Base-by-base conservation (phyloP, 2,329 filamentous ascomycete species). In the Cladophialophora yegresii region DNA sequence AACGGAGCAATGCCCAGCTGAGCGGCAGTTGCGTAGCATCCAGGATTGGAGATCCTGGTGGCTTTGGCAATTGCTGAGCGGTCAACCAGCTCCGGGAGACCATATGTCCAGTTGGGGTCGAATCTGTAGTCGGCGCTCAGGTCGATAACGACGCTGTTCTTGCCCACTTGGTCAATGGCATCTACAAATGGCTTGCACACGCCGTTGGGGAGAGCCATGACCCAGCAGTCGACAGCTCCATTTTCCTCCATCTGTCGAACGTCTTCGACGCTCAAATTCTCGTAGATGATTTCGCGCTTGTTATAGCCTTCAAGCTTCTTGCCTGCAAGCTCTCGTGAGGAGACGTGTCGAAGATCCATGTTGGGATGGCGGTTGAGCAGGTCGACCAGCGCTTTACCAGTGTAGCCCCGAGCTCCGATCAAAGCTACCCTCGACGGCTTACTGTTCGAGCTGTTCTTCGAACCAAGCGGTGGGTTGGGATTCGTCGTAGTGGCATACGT, bases 81-180 rank as follows among this genome's bases (percentile, higher is more conserved):
- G 76, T 87, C 87, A 56, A 92, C 85, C 56, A 96, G 83, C 78
- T 98, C 95, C 13, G 92, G 92, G 4, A 97, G 87, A 71, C 91
- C 92, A 74, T 97, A 98, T 0, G 90, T 91, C 93, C 92, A 96
- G 26, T 84, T 83, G 62, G 83, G 80, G 74, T 96, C 89, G 76
- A 97, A 98, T 57, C 93, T 88, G 79, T 96, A 96, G 79, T 99
- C 95, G 65, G 95, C 95, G n/a, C 92, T 96, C 40, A 99, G 85
- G 76, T 99, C 95, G 53, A 99, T 84, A 70, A 98, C 90, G 47
- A 98, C 82, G 71, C 90, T 92, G 67, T 85, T 84, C 72, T 83
- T 81, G 63, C 86, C 86, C 33, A 84, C 86, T 73, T 89, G 84
- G 71, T 93, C 86, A 59, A 98, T 86, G 7, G 93, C 93, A 69